These are phyloP conservation scores for Fusarium liriodendri DNA, from an alignment of 2,329 filamentous ascomycete genomes.

Conservation along the genomic window DNA sequence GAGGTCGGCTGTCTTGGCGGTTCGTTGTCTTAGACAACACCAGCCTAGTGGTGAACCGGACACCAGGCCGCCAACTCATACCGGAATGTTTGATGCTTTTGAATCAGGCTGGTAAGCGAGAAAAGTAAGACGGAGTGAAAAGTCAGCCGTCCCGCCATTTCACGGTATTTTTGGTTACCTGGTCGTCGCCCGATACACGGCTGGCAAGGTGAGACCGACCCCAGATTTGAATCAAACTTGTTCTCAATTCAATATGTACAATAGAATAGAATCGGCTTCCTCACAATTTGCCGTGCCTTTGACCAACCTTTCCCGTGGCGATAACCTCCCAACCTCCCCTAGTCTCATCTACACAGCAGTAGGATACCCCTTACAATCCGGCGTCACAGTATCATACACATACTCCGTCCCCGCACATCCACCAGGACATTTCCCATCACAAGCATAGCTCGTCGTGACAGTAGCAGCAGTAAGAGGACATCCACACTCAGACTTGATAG, in stretches of 20 bases:
- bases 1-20: neutral
- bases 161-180: neutral
- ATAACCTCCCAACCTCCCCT: neutral
- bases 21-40: conserved; percentile 26
- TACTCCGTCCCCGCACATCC: conserved; percentile 47
- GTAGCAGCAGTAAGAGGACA: conserved; percentile 48
- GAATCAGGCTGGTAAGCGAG: neutral
- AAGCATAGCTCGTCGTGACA: conserved; percentile 43
- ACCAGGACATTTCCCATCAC: conserved; percentile 35
- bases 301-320: neutral
- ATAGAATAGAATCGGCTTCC: neutral
- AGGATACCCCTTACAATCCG: conserved; percentile 23
- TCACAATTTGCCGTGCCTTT: neutral
- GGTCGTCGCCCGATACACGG: neutral
- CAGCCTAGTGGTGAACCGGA: neutral
- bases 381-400: conserved; percentile 37
- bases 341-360: neutral
- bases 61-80: neutral
- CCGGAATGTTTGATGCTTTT: neutral
- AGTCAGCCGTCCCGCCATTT: neutral
- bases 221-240: neutral
- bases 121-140: neutral
- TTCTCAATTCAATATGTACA: neutral
- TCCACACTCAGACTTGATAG: conserved; percentile 47
- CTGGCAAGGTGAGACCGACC: neutral